Evolutionary conservation across 2,329 filamentous ascomycete genomes (phyloP).

Genomic region (Arthrinium puccinioides): DNA sequence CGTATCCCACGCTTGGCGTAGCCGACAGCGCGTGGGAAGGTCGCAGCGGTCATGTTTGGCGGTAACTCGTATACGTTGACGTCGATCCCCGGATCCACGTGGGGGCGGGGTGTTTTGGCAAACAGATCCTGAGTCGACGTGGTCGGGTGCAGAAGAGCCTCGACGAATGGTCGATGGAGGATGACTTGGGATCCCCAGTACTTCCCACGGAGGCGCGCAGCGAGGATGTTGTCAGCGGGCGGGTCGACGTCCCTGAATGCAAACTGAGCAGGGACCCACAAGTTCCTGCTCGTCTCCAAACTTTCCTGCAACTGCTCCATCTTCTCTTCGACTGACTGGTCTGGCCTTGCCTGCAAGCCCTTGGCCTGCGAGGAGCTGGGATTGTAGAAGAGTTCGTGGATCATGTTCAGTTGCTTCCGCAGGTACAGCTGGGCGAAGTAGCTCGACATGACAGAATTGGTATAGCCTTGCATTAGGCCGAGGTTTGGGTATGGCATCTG

Average conservation of each 20-base stretch:
- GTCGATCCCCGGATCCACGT: constrained; percentile 8
- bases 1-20: constrained; percentile 58
- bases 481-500: constrained; percentile 61
- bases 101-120: constrained; percentile 5
- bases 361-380: constrained; percentile 26
- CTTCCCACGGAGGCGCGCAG: constrained; percentile 80
- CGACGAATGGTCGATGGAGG: constrained; percentile 72
- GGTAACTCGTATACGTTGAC: constrained; percentile 7
- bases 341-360: constrained; percentile 17
- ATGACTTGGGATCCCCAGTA: constrained; percentile 92
- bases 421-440: constrained; percentile 59
- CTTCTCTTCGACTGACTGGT: constrained; percentile 25
- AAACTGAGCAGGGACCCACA: constrained; percentile 44
- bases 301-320: constrained; percentile 40
- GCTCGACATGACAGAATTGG: constrained; percentile 44
- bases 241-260: constrained; percentile 59
- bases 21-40: constrained; percentile 31
- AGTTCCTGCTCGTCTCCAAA: constrained; percentile 31
- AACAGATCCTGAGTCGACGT: constrained; percentile 14
- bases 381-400: constrained; percentile 51
- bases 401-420: constrained; percentile 56
- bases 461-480: constrained; percentile 34
- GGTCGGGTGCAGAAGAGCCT: constrained; percentile 42
- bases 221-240: constrained; percentile 69
- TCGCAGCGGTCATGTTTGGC: constrained; percentile 30